Conservation (phyloP, 371 early-diverging fungal species). For the Rhizomucor pusillus region DNA sequence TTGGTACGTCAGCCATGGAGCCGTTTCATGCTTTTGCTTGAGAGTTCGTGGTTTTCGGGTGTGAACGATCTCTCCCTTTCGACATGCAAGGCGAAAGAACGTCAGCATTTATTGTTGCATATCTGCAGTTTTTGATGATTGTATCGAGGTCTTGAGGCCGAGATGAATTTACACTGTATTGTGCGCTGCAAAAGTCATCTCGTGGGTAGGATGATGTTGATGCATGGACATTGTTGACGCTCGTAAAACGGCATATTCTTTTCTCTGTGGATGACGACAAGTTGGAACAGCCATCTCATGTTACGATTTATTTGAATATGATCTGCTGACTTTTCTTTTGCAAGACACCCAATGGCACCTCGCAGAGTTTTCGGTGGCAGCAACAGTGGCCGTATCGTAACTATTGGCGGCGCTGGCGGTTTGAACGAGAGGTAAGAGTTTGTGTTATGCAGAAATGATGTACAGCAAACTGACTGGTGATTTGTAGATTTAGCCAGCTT, state of each 20-base stretch:
- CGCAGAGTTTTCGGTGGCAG: constrained; percentile 8
- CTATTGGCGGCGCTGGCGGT: constrained; percentile 26
- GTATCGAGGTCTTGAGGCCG: too few species aligned
- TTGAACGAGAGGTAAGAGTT: constrained; percentile 42
- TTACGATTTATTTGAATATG: background rate
- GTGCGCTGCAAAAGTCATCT: too few species aligned
- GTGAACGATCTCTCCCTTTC: too few species aligned
- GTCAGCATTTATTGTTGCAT: too few species aligned
- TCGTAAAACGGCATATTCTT: constrained; percentile 1
- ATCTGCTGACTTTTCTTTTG: constrained; percentile 13
- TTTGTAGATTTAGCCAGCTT: constrained; percentile 24
- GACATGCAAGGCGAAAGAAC: too few species aligned
- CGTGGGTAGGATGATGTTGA: background rate
- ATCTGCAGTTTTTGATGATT: too few species aligned
- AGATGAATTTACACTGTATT: too few species aligned
- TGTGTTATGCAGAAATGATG: background rate
- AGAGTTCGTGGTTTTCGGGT: too few species aligned
- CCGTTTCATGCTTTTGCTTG: background rate
- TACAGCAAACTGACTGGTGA: constrained; percentile 1
- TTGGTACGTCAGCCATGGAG: constrained; percentile 8
- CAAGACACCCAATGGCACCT: constrained; percentile 11
- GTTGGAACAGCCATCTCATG: constrained; percentile 9
- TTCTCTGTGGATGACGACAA: constrained; percentile 8
- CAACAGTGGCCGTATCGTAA: constrained; percentile 12
- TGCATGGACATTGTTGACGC: background rate